These are phyloP conservation scores for Arthroderma sp. DNA, from an alignment of 2,329 filamentous ascomycete species.

Conservation along the genomic window DNA sequence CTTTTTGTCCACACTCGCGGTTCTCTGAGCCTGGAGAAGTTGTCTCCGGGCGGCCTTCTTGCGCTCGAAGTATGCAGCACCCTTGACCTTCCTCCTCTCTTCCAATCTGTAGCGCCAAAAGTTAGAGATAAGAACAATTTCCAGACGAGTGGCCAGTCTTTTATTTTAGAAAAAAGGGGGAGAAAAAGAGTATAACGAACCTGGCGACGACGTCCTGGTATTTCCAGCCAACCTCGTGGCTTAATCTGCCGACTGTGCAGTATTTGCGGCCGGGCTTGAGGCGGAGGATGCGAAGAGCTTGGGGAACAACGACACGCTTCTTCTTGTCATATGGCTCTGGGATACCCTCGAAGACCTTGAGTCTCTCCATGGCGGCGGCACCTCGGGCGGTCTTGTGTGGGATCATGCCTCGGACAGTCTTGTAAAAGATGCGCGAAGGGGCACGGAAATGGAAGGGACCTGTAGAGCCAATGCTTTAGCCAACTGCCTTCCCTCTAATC, in stretches of 20 bases:
- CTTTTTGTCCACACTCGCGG: constrained; percentile 73
- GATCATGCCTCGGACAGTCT: constrained; percentile 99
- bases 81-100: constrained; percentile 99
- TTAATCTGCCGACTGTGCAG: constrained; percentile 96
- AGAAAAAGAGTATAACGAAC: constrained; percentile 49
- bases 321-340: constrained; percentile 98
- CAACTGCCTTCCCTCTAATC: not conserved
- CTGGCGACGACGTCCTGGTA: constrained; percentile 98
- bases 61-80: constrained; percentile 97
- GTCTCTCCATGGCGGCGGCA: constrained; percentile 89
- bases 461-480: constrained; percentile 27
- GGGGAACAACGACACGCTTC: constrained; percentile 99
- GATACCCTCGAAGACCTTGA: constrained; percentile 99
- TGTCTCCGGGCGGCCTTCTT: constrained; percentile 95
- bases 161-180: not conserved
- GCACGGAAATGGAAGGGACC: constrained; percentile 99
- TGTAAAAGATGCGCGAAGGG: constrained; percentile 99
- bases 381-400: constrained; percentile 99
- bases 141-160: too few relatives aligned
- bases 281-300: constrained; percentile 90
- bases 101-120: constrained; percentile 61
- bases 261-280: constrained; percentile 99
- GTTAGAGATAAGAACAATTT: constrained; percentile 8
- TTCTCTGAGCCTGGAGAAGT: constrained; percentile 86
- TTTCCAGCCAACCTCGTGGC: constrained; percentile 99